phyloP scores from a whole-genome alignment of 1,139 yeast species.

The Geotrichum carabidarum region DNA sequence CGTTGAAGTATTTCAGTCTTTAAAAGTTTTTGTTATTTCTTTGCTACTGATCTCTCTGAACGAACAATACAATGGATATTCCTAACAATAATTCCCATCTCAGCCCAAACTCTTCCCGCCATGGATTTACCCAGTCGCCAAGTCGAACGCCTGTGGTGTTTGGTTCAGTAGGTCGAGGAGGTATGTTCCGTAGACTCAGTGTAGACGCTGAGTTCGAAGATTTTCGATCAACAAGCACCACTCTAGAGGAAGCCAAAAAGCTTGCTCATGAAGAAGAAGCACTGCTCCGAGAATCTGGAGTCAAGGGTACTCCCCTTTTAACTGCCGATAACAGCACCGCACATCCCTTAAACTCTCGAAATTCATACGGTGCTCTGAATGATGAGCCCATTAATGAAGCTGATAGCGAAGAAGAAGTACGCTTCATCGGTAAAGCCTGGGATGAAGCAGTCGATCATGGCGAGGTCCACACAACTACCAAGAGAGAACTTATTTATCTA shows the following conservation, averaged over 20 bases:
- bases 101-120: background rate
- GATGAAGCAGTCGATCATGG: conserved; percentile 37
- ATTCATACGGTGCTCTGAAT: conserved; percentile 3
- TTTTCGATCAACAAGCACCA: conserved; percentile 13
- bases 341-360: background rate
- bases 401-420: conserved; percentile 23
- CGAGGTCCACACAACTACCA: conserved; percentile 46
- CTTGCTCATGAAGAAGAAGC: conserved; percentile 8
- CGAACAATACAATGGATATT: conserved; percentile 1
- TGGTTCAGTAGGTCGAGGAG: conserved; percentile 35
- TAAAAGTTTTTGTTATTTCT: background rate
- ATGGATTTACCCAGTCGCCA: conserved; percentile 17
- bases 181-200: conserved; percentile 22
- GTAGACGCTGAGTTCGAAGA: conserved; percentile 3
- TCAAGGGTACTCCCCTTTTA: background rate
- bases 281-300: background rate
- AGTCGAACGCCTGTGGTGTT: conserved; percentile 11
- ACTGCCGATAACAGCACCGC: background rate
- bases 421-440: conserved; percentile 33
- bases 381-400: background rate
- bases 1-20: background rate
- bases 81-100: background rate
- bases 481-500: conserved; percentile 39
- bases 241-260: background rate
- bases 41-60: background rate